Percentiles rank a stretch among this genome's conserved stretches.
Conservation (phyloP, 139 green algal species). For the Haematococcus sp. region DNA sequence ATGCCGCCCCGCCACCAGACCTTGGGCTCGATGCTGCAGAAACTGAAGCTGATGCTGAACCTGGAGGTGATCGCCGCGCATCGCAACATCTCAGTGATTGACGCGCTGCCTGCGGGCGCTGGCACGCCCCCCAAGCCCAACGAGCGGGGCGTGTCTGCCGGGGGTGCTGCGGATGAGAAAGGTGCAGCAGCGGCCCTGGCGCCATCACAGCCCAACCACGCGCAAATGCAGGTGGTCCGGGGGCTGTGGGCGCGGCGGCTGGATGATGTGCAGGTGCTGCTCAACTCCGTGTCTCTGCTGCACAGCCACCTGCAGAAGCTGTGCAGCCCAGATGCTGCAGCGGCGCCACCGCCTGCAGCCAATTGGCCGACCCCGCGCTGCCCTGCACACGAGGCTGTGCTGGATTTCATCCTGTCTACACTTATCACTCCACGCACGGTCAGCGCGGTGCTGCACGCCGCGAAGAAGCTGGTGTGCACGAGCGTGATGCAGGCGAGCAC, state of each 20-base stretch:
- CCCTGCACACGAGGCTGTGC: conserved; percentile 34
- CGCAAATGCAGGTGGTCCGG: not conserved
- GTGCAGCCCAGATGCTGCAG: not conserved
- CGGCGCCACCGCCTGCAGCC: not conserved
- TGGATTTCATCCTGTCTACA: conserved; percentile 44
- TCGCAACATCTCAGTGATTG: conserved; percentile 16
- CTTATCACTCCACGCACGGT: conserved; percentile 47
- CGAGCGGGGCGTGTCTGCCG: not conserved
- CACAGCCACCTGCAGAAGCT: conserved; percentile 24
- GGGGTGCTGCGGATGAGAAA: not conserved
- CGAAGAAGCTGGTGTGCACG: conserved; percentile 39
- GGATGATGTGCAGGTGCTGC: conserved; percentile 29
- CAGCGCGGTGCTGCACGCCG: conserved; percentile 33
- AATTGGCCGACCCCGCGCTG: conserved; percentile 8
- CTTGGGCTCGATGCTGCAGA: conserved; percentile 45
- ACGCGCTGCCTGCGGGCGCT: not conserved
- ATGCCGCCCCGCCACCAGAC: conserved; percentile 36
- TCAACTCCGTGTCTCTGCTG: conserved; percentile 24
- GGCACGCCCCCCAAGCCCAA: not conserved
- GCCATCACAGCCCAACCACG: not conserved
- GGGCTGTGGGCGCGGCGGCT: conserved; percentile 16
- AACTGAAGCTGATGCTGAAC: conserved; percentile 52
- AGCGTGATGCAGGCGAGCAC: not conserved
- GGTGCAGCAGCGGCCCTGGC: not conserved
- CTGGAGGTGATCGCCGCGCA: conserved; percentile 41